Evolutionary conservation across 2,329 filamentous ascomycete genomes (phyloP).

Genomic region (Ophiosphaerella herpotricha): DNA sequence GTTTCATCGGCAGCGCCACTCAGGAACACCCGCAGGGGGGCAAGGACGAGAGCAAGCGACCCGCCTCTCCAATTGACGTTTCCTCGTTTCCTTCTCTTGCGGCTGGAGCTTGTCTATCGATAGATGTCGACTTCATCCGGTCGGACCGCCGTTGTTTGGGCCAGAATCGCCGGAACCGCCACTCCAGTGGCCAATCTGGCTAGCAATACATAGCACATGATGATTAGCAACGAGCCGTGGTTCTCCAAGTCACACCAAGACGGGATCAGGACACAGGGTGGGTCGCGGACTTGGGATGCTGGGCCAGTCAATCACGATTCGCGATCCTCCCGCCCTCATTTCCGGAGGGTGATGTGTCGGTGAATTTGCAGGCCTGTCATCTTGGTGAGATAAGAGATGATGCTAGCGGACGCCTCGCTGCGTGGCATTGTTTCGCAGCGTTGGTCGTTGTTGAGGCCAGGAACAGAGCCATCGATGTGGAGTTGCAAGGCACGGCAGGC

Average conservation of each 20-base stretch:
- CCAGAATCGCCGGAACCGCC: neutral
- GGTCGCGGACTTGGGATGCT: neutral
- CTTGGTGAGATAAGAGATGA: constrained; percentile 6
- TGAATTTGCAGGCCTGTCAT: neutral
- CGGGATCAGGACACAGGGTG: neutral
- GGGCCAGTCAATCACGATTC: constrained; percentile 1
- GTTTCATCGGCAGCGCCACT: constrained; percentile 29
- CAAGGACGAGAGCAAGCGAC: constrained; percentile 11
- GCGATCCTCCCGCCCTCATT: constrained; percentile 3
- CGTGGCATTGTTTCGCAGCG: neutral
- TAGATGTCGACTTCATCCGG: constrained; percentile 3
- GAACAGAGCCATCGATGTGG: neutral
- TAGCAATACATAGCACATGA: too few relatives aligned
- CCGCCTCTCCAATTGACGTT: neutral
- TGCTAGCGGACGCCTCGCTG: constrained; percentile 2
- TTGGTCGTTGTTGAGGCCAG: neutral
- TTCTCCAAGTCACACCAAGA: too few relatives aligned
- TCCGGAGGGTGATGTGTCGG: constrained; percentile 1
- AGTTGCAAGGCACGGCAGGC: neutral
- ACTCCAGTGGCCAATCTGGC: neutral
- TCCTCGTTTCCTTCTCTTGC: neutral
- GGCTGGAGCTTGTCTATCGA: constrained; percentile 7
- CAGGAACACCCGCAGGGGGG: constrained; percentile 20
- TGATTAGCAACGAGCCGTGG: too few relatives aligned
- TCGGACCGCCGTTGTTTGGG: constrained; percentile 3